phyloP scores from a whole-genome alignment of 1,139 yeast species.

The Yamadazyma diospyri region DNA sequence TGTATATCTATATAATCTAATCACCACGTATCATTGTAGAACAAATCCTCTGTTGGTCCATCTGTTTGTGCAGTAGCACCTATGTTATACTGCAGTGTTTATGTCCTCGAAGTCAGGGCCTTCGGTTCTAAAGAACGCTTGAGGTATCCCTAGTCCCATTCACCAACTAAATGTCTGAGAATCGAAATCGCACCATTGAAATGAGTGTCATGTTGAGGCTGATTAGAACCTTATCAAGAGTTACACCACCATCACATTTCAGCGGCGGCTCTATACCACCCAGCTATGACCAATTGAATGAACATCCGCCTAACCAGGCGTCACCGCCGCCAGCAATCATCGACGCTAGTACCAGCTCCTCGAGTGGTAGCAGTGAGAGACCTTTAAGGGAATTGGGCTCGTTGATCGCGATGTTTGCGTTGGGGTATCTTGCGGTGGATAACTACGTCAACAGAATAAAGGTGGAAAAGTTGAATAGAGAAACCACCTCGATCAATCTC shows the following conservation, averaged over 20 bases:
- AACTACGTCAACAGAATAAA: conserved; percentile 43
- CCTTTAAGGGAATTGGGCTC: conserved; percentile 30
- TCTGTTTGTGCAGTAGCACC: no score
- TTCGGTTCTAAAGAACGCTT: no score
- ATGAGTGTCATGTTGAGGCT: conserved; percentile 2
- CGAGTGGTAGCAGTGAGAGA: conserved; percentile 5
- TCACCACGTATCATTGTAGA: conserved; percentile 9
- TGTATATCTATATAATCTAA: conserved; percentile 11
- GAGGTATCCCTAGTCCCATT: no score
- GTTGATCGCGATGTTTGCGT: conserved; percentile 34
- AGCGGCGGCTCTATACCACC: conserved; percentile 17
- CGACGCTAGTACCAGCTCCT: neutral
- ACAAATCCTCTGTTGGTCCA: no score
- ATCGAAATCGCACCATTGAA: conserved; percentile 4
- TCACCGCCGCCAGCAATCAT: neutral
- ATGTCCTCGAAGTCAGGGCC: no score
- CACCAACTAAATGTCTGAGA: neutral
- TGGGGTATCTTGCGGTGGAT: conserved; percentile 51
- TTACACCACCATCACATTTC: conserved; percentile 19
- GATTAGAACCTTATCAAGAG: conserved; percentile 5
- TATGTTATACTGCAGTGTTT: no score
- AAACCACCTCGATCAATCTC: conserved; percentile 37
- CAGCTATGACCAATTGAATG: conserved; percentile 11
- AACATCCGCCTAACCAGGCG: neutral
- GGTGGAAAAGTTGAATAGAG: conserved; percentile 40